A percentile compares a stretch with the other conserved stretches of the same genome.
Conservation (phyloP, 768 basidiomycete genomes). For the Cystobasidium tubakii region DNA sequence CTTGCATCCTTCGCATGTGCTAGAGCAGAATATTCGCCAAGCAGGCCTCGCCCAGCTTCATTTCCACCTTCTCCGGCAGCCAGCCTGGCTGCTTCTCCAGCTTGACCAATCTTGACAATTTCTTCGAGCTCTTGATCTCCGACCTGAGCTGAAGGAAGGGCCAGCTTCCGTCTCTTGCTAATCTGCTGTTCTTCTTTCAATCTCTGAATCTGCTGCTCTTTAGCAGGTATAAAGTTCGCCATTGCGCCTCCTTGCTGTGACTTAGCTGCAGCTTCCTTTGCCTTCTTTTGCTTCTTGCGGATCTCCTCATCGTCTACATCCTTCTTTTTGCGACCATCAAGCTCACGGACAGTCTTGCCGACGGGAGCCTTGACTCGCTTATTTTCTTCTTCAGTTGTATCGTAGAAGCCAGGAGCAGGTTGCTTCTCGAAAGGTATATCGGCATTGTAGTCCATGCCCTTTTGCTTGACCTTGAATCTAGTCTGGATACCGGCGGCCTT, state of each 20-base stretch:
- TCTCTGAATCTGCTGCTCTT: conserved; percentile 89
- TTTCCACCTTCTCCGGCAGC: conserved; percentile 67
- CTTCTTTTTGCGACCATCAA: conserved; percentile 78
- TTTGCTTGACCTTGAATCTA: conserved; percentile 76
- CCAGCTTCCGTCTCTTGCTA: conserved; percentile 73
- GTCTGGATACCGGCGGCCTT: conserved; percentile 97
- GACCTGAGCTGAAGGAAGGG: conserved; percentile 82
- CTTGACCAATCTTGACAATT: conserved; percentile 95
- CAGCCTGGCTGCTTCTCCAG: conserved; percentile 78
- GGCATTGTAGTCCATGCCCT: conserved; percentile 99
- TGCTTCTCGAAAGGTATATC: conserved; percentile 99
- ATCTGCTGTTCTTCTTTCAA: conserved; percentile 96
- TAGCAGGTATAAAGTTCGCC: conserved; percentile 90
- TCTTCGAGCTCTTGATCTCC: conserved; percentile 91
- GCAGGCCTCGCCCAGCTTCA: conserved; percentile 73
- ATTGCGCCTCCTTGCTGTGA: conserved; percentile 51
- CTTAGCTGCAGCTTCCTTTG: conserved; percentile 55
- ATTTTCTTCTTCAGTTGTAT: conserved; percentile 87
- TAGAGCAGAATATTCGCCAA: conserved; percentile 88
- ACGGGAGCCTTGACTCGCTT: conserved; percentile 68
- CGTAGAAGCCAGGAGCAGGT: conserved; percentile 91
- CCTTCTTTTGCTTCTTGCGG: conserved; percentile 77
- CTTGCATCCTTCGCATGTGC: conserved; percentile 83
- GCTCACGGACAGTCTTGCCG: conserved; percentile 43
- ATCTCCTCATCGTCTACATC: conserved; percentile 90